Evolutionary conservation across 495 filamentous ascomycete genomes (phyloP), one percentile per base, ranked within the genome.

Genomic region (Podospora comata): DNA sequence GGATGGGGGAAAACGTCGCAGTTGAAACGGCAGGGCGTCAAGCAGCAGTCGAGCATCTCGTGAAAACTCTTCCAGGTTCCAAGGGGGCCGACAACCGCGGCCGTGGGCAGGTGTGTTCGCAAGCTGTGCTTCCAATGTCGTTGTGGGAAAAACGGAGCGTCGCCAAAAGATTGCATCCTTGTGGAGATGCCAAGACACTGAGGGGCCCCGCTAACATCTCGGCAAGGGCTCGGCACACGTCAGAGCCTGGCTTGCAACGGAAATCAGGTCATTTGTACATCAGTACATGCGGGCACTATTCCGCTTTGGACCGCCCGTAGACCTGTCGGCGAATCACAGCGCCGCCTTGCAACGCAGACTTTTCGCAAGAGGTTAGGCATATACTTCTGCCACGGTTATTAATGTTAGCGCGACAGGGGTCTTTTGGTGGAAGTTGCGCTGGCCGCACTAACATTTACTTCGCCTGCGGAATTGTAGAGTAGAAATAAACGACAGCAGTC

Each of bases 221-320:
- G 13, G 39, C 39, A 48, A 48, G 27, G 44, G 23, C 72, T 74
- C 68, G 72, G 72, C 72, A 53, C 56, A 74, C 63, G 70, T 74
- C 68, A 67, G 54, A 53, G 61, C 63, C 64, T 64, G 26, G 60
- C 65, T 66, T 63, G 62, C 64, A 68, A 63, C 57, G 30, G 71
- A 73, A 73, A 73, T 73, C 71, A 73, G 71, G 53, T 61, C 71
- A 73, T 71, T 62, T 55, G 62, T 62, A 66, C 56, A 61, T 61
- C 23, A 23, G 26, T 61, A 28, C 59, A 20, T 27, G n/a, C 23
- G 19, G 19, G 63, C 39, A 34, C 59, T 58, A 61, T 57, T 60
- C 28, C 16, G 57, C 58, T 64, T 62, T 57, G 62, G 60, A 62
- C 60, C 57, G 44, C 57, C 39, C 20, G 34, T 34, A 65, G 23